Conservation (phyloP, 2,329 filamentous ascomycete species). For the Exophiala xenobiotica region DNA sequence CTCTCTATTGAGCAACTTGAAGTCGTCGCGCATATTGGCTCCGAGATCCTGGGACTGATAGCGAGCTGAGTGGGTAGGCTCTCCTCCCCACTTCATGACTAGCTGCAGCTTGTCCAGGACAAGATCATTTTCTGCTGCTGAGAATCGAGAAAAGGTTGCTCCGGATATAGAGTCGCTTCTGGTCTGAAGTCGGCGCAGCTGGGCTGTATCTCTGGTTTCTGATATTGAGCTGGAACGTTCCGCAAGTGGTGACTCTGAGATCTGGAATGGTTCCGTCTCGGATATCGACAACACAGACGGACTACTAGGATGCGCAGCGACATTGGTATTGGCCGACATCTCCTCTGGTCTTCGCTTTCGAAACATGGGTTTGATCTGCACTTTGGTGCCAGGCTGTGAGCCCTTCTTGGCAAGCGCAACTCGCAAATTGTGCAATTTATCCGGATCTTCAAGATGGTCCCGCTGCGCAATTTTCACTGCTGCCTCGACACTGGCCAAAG, state of each 20-base stretch:
- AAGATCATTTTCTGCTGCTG: constrained; percentile 87
- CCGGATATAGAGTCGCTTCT: constrained; percentile 84
- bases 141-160: constrained; percentile 89
- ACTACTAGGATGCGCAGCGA: constrained; percentile 1
- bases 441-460: constrained; percentile 77
- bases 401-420: constrained; percentile 92
- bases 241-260: constrained; percentile 5
- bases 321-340: constrained; percentile 13
- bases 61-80: constrained; percentile 93
- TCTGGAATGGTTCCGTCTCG: constrained; percentile 6
- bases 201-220: constrained; percentile 27
- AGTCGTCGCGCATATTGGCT: constrained; percentile 91
- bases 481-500: constrained; percentile 81
- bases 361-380: constrained; percentile 99
- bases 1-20: constrained; percentile 88
- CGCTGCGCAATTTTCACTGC: constrained; percentile 80
- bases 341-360: constrained; percentile 76
- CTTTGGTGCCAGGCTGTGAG: constrained; percentile 91
- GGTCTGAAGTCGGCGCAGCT: constrained; percentile 52
- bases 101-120: constrained; percentile 94
- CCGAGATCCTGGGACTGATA: constrained; percentile 96
- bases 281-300: constrained; percentile 6
- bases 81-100: constrained; percentile 98
- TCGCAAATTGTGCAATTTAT: constrained; percentile 80
- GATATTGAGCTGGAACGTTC: constrained; percentile 12